phyloP scores from a whole-genome alignment of 139 green algal species.

The Mesotaenium endlicherianum region DNA sequence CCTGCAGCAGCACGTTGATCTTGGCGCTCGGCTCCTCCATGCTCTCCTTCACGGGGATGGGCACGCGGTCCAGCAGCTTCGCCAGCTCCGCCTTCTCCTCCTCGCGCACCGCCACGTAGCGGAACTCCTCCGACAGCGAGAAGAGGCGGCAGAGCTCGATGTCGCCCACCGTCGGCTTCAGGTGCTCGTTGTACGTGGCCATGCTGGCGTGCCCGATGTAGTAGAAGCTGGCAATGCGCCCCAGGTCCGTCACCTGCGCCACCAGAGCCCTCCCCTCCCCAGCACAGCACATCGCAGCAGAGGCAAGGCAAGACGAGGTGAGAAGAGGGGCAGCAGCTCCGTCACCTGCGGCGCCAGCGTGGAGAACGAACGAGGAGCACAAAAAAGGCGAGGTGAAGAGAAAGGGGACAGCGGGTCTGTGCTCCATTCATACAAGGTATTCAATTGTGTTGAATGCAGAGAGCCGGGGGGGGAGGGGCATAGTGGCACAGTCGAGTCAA shows the following conservation, averaged over 20 bases:
- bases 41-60: slow-evolving; percentile 95
- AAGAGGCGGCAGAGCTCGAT: slow-evolving; percentile 98
- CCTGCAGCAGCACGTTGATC: slow-evolving; percentile 65
- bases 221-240: slow-evolving; percentile 95
- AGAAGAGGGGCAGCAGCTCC: too few species aligned
- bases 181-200: slow-evolving; percentile 92
- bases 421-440: too few species aligned
- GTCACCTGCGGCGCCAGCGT: too few species aligned
- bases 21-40: slow-evolving; percentile 96
- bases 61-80: slow-evolving; percentile 96
- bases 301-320: too few species aligned
- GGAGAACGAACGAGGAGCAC: too few species aligned
- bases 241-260: slow-evolving; percentile 84
- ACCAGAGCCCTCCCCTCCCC: neutral
- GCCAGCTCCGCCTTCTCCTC: slow-evolving; percentile 98
- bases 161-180: slow-evolving; percentile 94
- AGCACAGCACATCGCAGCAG: slow-evolving; percentile 29
- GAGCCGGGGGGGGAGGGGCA: neutral
- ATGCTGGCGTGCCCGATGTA: slow-evolving; percentile 94
- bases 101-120: slow-evolving; percentile 85
- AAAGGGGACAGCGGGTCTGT: too few species aligned
- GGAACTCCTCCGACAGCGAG: slow-evolving; percentile 84
- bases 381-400: too few species aligned
- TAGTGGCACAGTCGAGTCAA: neutral
- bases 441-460: too few species aligned